Evolutionary conservation across 768 basidiomycete genomes (phyloP).

Genomic region (Mycena amicta): DNA sequence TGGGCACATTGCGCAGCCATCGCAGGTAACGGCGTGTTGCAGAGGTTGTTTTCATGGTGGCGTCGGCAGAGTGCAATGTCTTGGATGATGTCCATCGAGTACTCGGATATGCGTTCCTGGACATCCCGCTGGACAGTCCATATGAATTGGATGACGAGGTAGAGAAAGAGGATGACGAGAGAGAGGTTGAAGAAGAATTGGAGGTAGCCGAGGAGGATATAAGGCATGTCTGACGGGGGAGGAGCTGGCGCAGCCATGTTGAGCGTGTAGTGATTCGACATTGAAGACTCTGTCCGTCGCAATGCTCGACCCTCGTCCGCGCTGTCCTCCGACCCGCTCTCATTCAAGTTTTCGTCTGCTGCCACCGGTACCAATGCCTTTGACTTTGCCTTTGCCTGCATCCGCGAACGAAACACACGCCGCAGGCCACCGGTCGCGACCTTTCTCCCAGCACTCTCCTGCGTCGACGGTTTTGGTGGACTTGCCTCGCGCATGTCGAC

Average conservation of each 20-base stretch:
- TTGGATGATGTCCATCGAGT: slow-evolving; percentile 89
- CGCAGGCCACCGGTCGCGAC: slow-evolving; percentile 67
- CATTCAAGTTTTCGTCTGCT: slow-evolving; percentile 42
- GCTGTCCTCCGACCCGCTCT: slow-evolving; percentile 41
- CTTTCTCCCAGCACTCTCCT: slow-evolving; percentile 43
- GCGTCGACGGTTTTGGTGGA: slow-evolving; percentile 49
- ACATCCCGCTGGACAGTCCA: slow-evolving; percentile 91
- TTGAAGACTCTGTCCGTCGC: slow-evolving; percentile 62
- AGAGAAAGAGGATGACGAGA: slow-evolving; percentile 80
- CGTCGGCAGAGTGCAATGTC: slow-evolving; percentile 88
- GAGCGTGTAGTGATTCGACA: slow-evolving; percentile 80
- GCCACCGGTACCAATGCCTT: slow-evolving; percentile 34
- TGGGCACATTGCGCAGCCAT: slow-evolving; percentile 84
- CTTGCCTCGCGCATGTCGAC: slow-evolving; percentile 78
- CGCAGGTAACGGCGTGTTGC: slow-evolving; percentile 81
- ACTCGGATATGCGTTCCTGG: slow-evolving; percentile 80
- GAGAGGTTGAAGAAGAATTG: slow-evolving; percentile 95
- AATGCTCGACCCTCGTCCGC: slow-evolving; percentile 51
- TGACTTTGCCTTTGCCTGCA: slow-evolving; percentile 38
- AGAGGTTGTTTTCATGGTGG: slow-evolving; percentile 81
- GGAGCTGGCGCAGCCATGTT: slow-evolving; percentile 69
- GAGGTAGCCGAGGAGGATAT: slow-evolving; percentile 85
- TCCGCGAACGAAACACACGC: slow-evolving; percentile 65
- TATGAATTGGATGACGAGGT: slow-evolving; percentile 84
- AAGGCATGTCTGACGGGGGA: slow-evolving; percentile 68